Conservation (phyloP, 371 early-diverging fungal species). For the Sporodiniella umbellata region DNA sequence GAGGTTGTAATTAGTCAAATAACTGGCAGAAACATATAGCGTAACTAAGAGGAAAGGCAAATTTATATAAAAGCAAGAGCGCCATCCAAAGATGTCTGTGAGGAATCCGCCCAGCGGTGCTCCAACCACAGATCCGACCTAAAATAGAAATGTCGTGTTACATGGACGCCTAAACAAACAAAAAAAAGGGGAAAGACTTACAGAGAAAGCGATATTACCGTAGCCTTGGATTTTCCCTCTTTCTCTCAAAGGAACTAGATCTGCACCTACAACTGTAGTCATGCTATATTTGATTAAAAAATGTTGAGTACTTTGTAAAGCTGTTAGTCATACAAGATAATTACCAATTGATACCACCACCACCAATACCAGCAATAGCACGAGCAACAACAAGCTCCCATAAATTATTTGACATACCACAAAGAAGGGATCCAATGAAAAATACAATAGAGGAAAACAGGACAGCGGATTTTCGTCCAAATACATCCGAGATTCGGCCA, state of each 20-base stretch:
- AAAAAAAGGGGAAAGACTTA: slow-evolving; percentile 14
- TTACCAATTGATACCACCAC: slow-evolving; percentile 48
- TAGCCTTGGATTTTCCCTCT: slow-evolving; percentile 50
- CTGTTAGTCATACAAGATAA: too few species aligned
- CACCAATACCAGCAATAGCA: slow-evolving; percentile 75
- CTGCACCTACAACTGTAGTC: slow-evolving; percentile 40
- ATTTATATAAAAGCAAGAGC: slow-evolving; percentile 79
- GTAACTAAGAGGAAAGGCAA: slow-evolving; percentile 61
- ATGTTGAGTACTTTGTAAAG: too few species aligned
- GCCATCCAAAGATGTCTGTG: slow-evolving; percentile 55
- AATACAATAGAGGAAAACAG: slow-evolving; percentile 49
- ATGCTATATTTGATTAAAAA: slow-evolving; percentile 19
- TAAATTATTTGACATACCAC: slow-evolving; percentile 51
- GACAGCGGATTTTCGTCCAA: slow-evolving; percentile 58
- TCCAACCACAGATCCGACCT: slow-evolving; percentile 31
- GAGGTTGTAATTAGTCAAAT: slow-evolving; percentile 34
- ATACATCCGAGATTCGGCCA: slow-evolving; percentile 56
- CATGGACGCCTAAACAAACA: not conserved
- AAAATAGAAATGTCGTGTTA: not conserved
- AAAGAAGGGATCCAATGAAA: slow-evolving; percentile 45
- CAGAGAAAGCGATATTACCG: slow-evolving; percentile 42
- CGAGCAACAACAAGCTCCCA: slow-evolving; percentile 68
- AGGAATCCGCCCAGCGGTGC: slow-evolving; percentile 53
- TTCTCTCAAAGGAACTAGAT: slow-evolving; percentile 47
- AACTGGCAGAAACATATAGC: slow-evolving; percentile 15